Evolutionary conservation across 768 basidiomycete genomes (phyloP).

Genomic region (Boletus reticuloceps): DNA sequence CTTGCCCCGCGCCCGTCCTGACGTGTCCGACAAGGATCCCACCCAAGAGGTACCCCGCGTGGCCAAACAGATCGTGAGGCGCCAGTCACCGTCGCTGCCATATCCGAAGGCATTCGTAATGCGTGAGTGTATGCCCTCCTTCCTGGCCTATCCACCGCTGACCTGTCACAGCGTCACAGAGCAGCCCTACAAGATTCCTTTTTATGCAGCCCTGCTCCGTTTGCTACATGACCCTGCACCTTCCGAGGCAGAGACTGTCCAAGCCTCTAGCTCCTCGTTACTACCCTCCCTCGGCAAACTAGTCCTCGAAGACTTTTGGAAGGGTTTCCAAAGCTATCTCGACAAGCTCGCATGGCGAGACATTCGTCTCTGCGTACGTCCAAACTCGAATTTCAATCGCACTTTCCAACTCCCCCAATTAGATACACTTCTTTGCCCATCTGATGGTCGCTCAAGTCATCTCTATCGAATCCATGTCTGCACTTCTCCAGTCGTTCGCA

Average conservation of each 20-base stretch:
- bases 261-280: conserved; percentile 30
- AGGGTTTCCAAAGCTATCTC: conserved; percentile 83
- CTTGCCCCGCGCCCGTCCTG: not conserved
- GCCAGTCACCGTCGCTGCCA: conserved; percentile 54
- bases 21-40: conserved; percentile 50
- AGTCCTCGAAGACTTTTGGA: conserved; percentile 86
- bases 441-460: conserved; percentile 75
- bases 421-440: conserved; percentile 96
- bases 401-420: conserved; percentile 2
- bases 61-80: conserved; percentile 63
- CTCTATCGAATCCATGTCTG: conserved; percentile 73
- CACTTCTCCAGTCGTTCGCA: conserved; percentile 79
- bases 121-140: conserved; percentile 41
- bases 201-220: conserved; percentile 79
- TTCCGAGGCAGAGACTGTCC: conserved; percentile 32
- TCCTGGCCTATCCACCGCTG: conserved; percentile 1
- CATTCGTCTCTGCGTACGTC: conserved; percentile 77
- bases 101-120: conserved; percentile 75
- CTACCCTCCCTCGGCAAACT: conserved; percentile 57
- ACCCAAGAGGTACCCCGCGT: conserved; percentile 66
- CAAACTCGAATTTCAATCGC: not conserved
- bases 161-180: conserved; percentile 65
- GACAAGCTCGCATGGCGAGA: conserved; percentile 92
- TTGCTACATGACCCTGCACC: conserved; percentile 52
- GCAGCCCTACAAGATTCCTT: conserved; percentile 91